Base-by-base conservation (phyloP, 768 basidiomycete genomes). In the Boletus pseudo-olivaceus region DNA sequence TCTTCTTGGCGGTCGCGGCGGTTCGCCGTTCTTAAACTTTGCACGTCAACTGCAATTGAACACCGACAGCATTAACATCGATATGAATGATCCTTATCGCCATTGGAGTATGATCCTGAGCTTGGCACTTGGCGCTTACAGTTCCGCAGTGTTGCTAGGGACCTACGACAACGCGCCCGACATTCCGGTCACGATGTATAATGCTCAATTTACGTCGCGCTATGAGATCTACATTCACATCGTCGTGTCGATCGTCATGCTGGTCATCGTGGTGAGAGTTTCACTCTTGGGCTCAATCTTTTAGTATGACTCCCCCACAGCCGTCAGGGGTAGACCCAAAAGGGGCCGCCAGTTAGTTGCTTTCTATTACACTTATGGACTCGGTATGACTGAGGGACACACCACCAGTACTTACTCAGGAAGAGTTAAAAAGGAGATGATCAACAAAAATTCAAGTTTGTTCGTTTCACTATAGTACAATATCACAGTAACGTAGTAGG, bases 111-210 rank as follows among this genome's bases (percentile, higher is more conserved):
- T 48, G 5, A 23, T 39, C 9, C 14, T 59, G 20, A 41, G 17
- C 26, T 49, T 59, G 43, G 60, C 45, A 2, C 29, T 54, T 9
- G 59, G 56, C 1, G 54, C 56, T 32, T 54, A 59, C 53, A 56
- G 47, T 37, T 41, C n/a, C 2, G 55, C n/a, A 6, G 27, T 45
- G 53, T 20, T 26, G n/a, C 6, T 34, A 11, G 0, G 12, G 5
- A 39, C 11, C 2, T 11, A n/a, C 1, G 0, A 1, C 20, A 12
- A 2, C 14, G 7, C 9, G 15, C 0, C 1, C 7, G 17, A 3
- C 5, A 19, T 50, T 34, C 32, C 35, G 20, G 2, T 26, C 30
- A 41, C 38, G 11, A 0, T 2, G 33, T 34, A 40, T 15, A 14
- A 19, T 29, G 11, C 10, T 11, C 5, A 2, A 2, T 35, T 53